Base-by-base conservation (phyloP, 2,329 filamentous ascomycete species). In the Botrytis deweyae region DNA sequence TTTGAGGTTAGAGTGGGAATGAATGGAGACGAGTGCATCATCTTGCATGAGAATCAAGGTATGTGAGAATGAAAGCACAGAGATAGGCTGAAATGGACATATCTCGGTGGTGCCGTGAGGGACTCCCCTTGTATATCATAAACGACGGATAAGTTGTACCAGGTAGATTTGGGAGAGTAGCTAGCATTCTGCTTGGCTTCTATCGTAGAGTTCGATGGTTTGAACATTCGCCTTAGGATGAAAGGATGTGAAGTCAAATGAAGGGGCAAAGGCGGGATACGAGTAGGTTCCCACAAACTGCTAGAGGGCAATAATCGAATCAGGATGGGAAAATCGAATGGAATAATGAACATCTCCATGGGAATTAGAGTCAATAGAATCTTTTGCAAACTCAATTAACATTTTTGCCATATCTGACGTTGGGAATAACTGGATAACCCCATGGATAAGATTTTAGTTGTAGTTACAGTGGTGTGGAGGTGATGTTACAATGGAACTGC, bases 21-120 rank as follows among this genome's bases (percentile, higher is more conserved):
- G 18, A 18, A 68, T 68, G 65, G 65, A 68, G 65, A 68, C 46
- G 16, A 40, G n/a, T 68, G 36, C 66, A 69, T 69, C 66, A 69
- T 69, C 49, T 58, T 42, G 52, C 66, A 59, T 58, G 38, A 22
- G 16, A n/a, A 55, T 55, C 44, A 29, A 20, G 65, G 49, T 49
- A 68, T 55, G 12, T 33, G 25, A 49, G 36, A 58, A n/a, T 58
- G 25, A 68, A 42, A 20, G 46, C 5, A 25, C n/a, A 25, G 36
- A 68, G 66, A 68, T 58, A 68, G 49, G 36, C 49, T 58, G 25
- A 58, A 68, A 58, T 33, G 36, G 49, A 33, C 36, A 58, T 33
- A 68, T 38, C 49, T 68, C 49, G 66, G 66, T 68, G 66, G 66
- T 68, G 49, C 66, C 25, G 66, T 58, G 18, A 58, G n/a, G 66